Evolutionary conservation across 345 rosid species (phyloP).

Genomic region (Durio zibethinus): DNA sequence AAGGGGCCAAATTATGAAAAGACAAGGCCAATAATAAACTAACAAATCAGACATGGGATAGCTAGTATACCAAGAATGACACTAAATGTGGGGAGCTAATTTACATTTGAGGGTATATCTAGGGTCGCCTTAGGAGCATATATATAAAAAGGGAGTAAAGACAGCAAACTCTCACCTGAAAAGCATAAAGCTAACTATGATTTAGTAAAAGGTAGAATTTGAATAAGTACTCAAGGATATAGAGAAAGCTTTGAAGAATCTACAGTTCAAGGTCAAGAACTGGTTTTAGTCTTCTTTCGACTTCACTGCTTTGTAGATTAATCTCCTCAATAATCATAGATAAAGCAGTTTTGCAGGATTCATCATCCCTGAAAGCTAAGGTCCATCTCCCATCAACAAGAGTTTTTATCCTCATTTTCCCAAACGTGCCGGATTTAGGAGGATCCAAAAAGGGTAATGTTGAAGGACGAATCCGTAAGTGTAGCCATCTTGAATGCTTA

Average conservation of each 20-base stretch:
- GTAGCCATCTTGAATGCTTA: slow-evolving; percentile 82
- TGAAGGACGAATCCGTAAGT: slow-evolving; percentile 83
- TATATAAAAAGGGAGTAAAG: slow-evolving; percentile 29
- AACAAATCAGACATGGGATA: slow-evolving; percentile 26
- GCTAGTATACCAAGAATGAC: slow-evolving; percentile 47
- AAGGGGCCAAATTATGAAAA: neutral
- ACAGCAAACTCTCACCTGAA: slow-evolving; percentile 29
- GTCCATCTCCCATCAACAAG: slow-evolving; percentile 97
- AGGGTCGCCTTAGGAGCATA: slow-evolving; percentile 26
- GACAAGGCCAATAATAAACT: slow-evolving; percentile 18
- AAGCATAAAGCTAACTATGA: slow-evolving; percentile 20
- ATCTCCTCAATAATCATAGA: slow-evolving; percentile 67
- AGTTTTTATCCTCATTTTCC: slow-evolving; percentile 52
- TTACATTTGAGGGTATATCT: slow-evolving; percentile 42
- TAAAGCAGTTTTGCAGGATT: slow-evolving; percentile 64
- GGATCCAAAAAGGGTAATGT: slow-evolving; percentile 60
- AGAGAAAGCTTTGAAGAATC: slow-evolving; percentile 25
- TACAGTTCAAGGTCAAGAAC: slow-evolving; percentile 48
- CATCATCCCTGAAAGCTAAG: slow-evolving; percentile 78
- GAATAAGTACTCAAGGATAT: slow-evolving; percentile 15
- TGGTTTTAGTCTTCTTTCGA: slow-evolving; percentile 68
- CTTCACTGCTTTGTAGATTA: slow-evolving; percentile 61
- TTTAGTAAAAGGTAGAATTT: no score
- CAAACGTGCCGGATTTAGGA: slow-evolving; percentile 36
- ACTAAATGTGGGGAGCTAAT: slow-evolving; percentile 32